These are phyloP conservation scores for Emmonsiellopsis sp. DNA, from an alignment of 2,329 filamentous ascomycete species.

Conservation along the genomic window DNA sequence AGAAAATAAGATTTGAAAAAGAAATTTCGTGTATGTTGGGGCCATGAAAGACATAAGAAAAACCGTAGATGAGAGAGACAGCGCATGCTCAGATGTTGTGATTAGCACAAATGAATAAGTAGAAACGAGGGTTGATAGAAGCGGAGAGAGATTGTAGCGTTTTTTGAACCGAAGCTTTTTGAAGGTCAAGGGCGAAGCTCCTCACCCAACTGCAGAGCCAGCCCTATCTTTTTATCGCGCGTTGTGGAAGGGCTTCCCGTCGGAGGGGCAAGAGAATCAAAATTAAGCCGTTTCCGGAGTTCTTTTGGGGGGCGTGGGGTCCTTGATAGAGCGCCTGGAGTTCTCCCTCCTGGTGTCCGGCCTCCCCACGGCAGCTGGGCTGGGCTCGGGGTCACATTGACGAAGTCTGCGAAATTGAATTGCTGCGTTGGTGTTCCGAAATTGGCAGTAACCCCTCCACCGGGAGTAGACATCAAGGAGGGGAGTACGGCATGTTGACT, in stretches of 20 bases:
- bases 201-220: constrained; percentile 58
- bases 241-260: constrained; percentile 33
- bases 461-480: constrained; percentile 46
- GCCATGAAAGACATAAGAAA: no score
- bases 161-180: no score
- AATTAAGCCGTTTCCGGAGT: constrained; percentile 68
- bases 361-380: constrained; percentile 71
- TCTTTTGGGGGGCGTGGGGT: constrained; percentile 62
- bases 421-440: constrained; percentile 70
- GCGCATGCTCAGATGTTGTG: no score
- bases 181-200: constrained; percentile 44
- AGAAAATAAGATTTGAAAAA: no score
- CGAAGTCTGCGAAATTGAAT: constrained; percentile 94
- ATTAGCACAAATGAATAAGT: no score
- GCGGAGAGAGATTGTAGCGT: no score
- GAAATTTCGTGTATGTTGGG: no score
- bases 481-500: constrained; percentile 48
- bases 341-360: constrained; percentile 41
- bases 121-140: no score
- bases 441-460: constrained; percentile 64
- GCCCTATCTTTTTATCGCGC: constrained; percentile 38
- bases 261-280: constrained; percentile 62
- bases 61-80: no score
- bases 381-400: constrained; percentile 93
- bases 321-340: constrained; percentile 37